Conservation (phyloP, 1,139 yeast species). For the Hyphopichia khmerensis region DNA sequence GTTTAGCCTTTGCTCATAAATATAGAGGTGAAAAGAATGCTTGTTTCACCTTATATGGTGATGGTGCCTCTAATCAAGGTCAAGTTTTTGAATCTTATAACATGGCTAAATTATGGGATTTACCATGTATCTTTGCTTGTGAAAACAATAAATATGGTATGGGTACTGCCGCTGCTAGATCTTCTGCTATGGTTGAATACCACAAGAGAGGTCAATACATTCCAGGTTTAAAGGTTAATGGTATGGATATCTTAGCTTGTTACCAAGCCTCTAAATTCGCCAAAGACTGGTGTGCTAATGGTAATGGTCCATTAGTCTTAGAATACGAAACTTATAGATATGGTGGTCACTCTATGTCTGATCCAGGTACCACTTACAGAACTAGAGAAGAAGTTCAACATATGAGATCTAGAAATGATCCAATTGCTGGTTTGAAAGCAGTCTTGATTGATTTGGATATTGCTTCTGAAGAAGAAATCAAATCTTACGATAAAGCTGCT, state of each 20-base stretch:
- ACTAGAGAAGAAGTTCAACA: slow-evolving; percentile 99
- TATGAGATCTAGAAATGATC: slow-evolving; percentile 98
- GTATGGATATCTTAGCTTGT: slow-evolving; percentile 95
- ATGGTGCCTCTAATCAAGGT: slow-evolving; percentile 99
- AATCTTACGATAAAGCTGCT: slow-evolving; percentile 91
- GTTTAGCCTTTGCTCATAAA: slow-evolving; percentile 95
- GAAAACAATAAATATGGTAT: slow-evolving; percentile 99
- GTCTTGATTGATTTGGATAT: slow-evolving; percentile 77
- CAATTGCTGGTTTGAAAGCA: slow-evolving; percentile 93
- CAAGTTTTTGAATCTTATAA: slow-evolving; percentile 96
- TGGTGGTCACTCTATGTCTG: slow-evolving; percentile 99
- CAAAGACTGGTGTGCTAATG: slow-evolving; percentile 90
- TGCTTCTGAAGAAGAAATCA: slow-evolving; percentile 92
- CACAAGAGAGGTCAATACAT: slow-evolving; percentile 99
- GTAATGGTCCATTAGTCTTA: slow-evolving; percentile 93
- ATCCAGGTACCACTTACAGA: slow-evolving; percentile 99
- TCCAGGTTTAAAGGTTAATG: slow-evolving; percentile 97
- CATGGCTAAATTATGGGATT: slow-evolving; percentile 99
- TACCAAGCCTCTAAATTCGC: slow-evolving; percentile 97
- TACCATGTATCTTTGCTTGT: slow-evolving; percentile 93
- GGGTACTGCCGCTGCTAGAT: slow-evolving; percentile 98
- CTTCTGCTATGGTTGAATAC: slow-evolving; percentile 95
- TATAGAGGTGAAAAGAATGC: slow-evolving; percentile 81
- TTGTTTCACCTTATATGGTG: slow-evolving; percentile 91
- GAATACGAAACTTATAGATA: slow-evolving; percentile 98